Evolutionary conservation across 2,329 filamentous ascomycete genomes (phyloP), one percentile per base, ranked within the genome.

Genomic region (Sclerotinia spermophila): DNA sequence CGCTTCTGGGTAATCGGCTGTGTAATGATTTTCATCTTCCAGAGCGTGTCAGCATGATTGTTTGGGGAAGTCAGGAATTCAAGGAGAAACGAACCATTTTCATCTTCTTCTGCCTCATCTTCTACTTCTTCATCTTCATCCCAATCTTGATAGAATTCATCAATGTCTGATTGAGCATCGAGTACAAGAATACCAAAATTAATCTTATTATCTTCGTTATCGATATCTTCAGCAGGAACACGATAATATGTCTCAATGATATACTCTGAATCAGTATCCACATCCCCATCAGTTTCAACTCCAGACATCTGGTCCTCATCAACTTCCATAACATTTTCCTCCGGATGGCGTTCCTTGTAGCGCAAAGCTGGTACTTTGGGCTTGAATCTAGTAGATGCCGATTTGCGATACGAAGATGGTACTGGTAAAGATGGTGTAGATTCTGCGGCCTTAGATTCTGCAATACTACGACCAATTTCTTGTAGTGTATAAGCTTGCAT

Each of bases 1-100:
- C 68, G 94, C 91, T 73, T 94, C 92, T 0, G 92, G 92, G 75
- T 94, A 94, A 78, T 94, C 92, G 68, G 91, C 90, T 5, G 89
- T 88, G 77, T 94, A 93, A 80, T 93, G 89, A 76, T 93, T 90
- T 78, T 94, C 92, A 48, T 92, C 90, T 89, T 72, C n/a, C 5
- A 3, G 2, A 56, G 45, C 10, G 2, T 15, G 42, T 75, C 76
- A 75, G 74, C 64, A 33, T 38, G 38, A n/a, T 51, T 4, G 42
- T 40, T 55, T 17, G 53, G 1, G 24, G 55, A 11, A 2, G 27
- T 38, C 1, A 19, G 13, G 10, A 10, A 53, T 5, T 27, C n/a
- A 53, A 53, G 11, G n/a, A 2, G 19, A 24, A 27, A 75, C 82
- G 69, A 81, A 89, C 87, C 87, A 73, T 90, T 90, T 76, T 90